Evolutionary conservation across 208 protist species (phyloP).

Genomic region (Trypanosoma platydactyli): DNA sequence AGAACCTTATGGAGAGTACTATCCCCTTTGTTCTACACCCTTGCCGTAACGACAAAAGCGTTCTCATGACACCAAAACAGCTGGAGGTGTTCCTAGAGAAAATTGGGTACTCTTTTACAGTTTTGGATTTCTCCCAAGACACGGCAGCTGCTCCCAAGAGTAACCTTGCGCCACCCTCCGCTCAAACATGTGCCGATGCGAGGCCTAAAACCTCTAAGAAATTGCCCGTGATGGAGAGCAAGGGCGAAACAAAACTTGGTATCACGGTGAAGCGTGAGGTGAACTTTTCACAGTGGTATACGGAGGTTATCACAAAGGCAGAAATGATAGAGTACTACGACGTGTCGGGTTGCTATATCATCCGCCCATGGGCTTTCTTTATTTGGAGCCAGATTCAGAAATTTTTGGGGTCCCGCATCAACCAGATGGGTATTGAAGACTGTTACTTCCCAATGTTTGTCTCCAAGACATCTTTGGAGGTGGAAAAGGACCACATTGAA

Average conservation of each 20-base stretch:
- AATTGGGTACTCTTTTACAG: constrained; percentile 57
- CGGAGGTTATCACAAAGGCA: constrained; percentile 95
- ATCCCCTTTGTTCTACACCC: constrained; percentile 70
- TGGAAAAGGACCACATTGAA: constrained; percentile 98
- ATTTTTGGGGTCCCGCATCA: constrained; percentile 79
- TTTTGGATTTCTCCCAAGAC: constrained; percentile 66
- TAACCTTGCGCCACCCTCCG: too few species aligned
- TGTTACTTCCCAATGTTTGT: constrained; percentile 99
- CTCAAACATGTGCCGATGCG: too few species aligned
- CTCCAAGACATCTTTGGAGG: constrained; percentile 93
- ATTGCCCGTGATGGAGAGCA: neutral
- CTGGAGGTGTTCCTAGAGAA: constrained; percentile 64
- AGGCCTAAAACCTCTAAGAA: too few species aligned
- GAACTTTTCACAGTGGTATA: constrained; percentile 97
- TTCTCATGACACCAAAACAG: constrained; percentile 60
- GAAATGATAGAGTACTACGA: constrained; percentile 99
- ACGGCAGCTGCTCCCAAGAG: constrained; percentile 13
- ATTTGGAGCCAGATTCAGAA: constrained; percentile 97
- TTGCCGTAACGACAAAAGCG: constrained; percentile 85
- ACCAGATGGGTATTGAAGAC: constrained; percentile 95
- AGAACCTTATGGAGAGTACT: constrained; percentile 39
- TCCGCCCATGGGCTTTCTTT: constrained; percentile 96
- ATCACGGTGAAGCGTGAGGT: constrained; percentile 88
- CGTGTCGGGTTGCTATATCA: constrained; percentile 98
- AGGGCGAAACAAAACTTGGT: constrained; percentile 82